Conservation (phyloP, 164 flowering plant species). For the Malania oleifera region DNA sequence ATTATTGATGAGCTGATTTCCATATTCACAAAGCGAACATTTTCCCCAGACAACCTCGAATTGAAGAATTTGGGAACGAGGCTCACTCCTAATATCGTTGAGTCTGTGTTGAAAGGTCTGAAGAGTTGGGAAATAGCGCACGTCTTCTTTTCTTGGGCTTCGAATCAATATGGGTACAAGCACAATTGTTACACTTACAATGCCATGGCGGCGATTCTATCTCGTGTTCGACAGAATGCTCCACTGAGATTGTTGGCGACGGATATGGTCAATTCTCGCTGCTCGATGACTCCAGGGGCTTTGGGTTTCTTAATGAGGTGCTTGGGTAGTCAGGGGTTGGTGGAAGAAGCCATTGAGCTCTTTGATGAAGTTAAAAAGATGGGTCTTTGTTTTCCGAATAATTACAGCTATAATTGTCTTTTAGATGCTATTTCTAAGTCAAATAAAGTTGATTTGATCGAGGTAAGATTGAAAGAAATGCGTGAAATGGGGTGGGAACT, state of each 20-base stretch:
- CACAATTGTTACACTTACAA: slow-evolving; percentile 70
- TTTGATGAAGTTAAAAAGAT: slow-evolving; percentile 45
- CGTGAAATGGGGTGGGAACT: slow-evolving; percentile 32
- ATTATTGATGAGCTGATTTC: slow-evolving; percentile 25
- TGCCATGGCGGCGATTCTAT: slow-evolving; percentile 71
- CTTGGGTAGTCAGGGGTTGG: slow-evolving; percentile 63
- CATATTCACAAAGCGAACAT: slow-evolving; percentile 35
- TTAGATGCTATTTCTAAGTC: slow-evolving; percentile 60
- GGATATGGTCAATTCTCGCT: slow-evolving; percentile 35
- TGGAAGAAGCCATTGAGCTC: slow-evolving; percentile 51
- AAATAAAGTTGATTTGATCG: slow-evolving; percentile 38
- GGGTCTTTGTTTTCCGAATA: slow-evolving; percentile 55
- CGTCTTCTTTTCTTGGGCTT: slow-evolving; percentile 70
- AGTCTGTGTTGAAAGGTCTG: slow-evolving; percentile 41
- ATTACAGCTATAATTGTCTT: slow-evolving; percentile 72
- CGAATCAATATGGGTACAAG: slow-evolving; percentile 42
- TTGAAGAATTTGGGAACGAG: slow-evolving; percentile 27
- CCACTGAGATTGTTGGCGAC: slow-evolving; percentile 34
- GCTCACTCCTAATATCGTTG: slow-evolving; percentile 52
- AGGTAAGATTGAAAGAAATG: slow-evolving; percentile 69
- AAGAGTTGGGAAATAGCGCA: slow-evolving; percentile 51
- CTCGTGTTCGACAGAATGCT: slow-evolving; percentile 53
- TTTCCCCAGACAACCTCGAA: slow-evolving; percentile 24
- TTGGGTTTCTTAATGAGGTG: slow-evolving; percentile 72
- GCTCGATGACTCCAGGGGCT: slow-evolving; percentile 63